Base-by-base conservation (phyloP, 257 asterid species). In the Eustoma russellianum region DNA sequence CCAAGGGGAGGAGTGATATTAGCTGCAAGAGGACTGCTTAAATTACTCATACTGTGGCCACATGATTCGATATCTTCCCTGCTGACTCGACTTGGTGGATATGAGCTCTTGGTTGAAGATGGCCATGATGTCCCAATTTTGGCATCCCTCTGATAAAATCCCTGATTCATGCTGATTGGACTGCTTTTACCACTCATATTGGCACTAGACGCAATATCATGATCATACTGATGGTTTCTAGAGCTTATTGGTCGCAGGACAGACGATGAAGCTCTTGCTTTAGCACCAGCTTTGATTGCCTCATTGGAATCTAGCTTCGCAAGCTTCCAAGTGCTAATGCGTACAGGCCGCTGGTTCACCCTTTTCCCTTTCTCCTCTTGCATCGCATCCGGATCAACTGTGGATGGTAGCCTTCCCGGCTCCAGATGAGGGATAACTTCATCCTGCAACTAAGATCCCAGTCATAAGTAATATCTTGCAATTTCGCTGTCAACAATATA, bases 301-400 rank as follows among this genome's bases (percentile, higher is more conserved):
- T 91, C 98, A 17, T 56, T 70, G 0, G 96, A 75, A 70, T 91
- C 96, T 18, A 91, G 74, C 53, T 86, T 91, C 0, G 96, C 95
- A 15, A 91, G 98, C 73, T 82, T 91, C 98, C 98, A 87, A 16
- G 96, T 95, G 48, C 98, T 91, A 72, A 91, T 84, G 63, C 78
- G 69, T 66, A 91, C 70, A 3, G 92, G 95, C 48, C 94, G 95
- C 56, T 81, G 86, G 6, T 79, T n/a, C 14, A 50, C 68, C 34
- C 68, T 69, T 66, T 82, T 91, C 16, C 89, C 95, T 74, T 76
- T 80, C 13, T 80, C 94, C 0, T 75, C 15, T 41, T 75, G 87
- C 24, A 72, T 17, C 1, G 85, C 56, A 52, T 90, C 98, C 1
- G 98, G 98, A 70, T 90, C 96, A 9, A 90, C 89, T 9, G 96